Base-by-base conservation (phyloP, 1,139 yeast species). In the Entelexis paramagnoliae region DNA sequence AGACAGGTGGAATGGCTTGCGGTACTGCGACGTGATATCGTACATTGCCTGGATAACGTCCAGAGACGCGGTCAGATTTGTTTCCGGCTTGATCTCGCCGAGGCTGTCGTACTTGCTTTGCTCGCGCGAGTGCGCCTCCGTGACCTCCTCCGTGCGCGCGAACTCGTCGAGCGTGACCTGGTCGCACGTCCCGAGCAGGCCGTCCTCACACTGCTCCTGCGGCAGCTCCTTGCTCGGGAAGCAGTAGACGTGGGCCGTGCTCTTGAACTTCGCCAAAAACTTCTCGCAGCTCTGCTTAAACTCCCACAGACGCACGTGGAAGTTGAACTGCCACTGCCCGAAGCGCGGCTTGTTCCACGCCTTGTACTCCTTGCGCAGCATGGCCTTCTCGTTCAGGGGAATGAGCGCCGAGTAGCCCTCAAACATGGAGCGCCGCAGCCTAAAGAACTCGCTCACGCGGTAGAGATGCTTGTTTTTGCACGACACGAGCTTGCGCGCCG, bases 351-450 rank as follows among this genome's bases (percentile, higher is more conserved):
- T n/a, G 28, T 41, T 38, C 49, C 40, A 55, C 2, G 42, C 44
- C 30, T 51, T 46, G 57, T 70, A 69, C 59, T 70, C 72, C 17
- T 60, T 56, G 30, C 63, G 60, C 38, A 80, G 66, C 34, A 76
- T 68, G 10, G 67, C 61, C 20, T 42, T 46, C 22, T 19, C 16
- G 20, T 46, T 51, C 30, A 54, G 44, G n/a, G 85, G 84, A 50
- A 79, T 69, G 60, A 76, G 78, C 1, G 74, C 76, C 30, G 75
- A 73, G 2, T 73, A 74, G 22, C 83, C 84, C 65, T 80, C 84
- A 58, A 75, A 79, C 52, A 71, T 64, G 0, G 83, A 72, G 57
- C 76, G 73, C 51, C 80, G 69, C 36, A 80, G 61, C 2, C 84
- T 83, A 52, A 73, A 67, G 32, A 79, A 64, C 55, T 74, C 76